Base-by-base conservation (phyloP, 202 grass and related monocot genomes). In the Setaria viridis region DNA sequence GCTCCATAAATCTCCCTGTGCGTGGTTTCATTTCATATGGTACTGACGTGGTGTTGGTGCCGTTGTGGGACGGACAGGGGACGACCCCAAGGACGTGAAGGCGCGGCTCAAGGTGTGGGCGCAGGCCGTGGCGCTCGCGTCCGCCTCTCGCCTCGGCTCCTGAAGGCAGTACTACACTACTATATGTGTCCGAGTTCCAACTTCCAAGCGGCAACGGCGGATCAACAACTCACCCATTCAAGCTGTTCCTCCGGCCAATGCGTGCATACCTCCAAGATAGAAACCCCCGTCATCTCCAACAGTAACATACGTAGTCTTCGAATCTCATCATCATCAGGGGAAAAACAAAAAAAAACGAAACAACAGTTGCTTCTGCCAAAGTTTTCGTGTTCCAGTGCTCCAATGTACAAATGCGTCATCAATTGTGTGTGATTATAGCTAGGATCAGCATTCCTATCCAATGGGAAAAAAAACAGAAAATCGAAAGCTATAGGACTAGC, bases 61-160 rank as follows among this genome's bases (percentile, higher is more conserved):
- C 3, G 58, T 7, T 4, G 17, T 5, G 11, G 30, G 0, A 9
- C 37, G 34, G 14, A 57, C 87, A 94, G 92, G 92, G 20, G 92
- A 91, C 11, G 87, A 94, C 48, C 92, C 92, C n/a, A 85, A 30
- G 55, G 92, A 94, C 16, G 92, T 94, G 42, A 94, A 94, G 92
- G 92, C 87, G 39, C 72, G 92, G 87, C 89, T 94, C 53, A 94
- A 91, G 85, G 87, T 88, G 51, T 94, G 92, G 92, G 89, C 92
- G 43, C 92, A 94, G 63, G 89, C 92, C 0, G 92, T 94, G 78
- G 92, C 89, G 1, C 77, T 94, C 54, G 79, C 89, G 0, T 94
- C 92, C 1, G 78, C 89, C 13, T 89, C 92, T 3, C 81, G 89
- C 17, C 74, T 91, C 32, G 78, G 82, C 35, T 81, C 87, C 17